These are phyloP conservation scores for Trametes cubensis DNA, from an alignment of 768 basidiomycete genomes.

Conservation along the genomic window DNA sequence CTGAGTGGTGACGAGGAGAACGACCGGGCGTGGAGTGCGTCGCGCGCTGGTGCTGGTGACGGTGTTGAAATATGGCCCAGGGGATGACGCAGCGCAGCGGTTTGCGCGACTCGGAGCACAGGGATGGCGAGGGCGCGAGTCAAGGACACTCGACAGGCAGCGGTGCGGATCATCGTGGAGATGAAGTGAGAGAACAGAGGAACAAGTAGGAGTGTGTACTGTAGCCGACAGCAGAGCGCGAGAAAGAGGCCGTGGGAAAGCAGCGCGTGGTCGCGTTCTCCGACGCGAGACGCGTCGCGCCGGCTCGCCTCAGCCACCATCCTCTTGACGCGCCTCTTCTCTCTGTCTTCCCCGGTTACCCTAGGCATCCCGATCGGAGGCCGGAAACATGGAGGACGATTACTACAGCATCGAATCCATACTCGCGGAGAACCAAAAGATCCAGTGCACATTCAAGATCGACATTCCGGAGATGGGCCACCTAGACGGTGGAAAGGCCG, in stretches of 20 bases:
- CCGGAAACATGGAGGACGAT: conserved; percentile 75
- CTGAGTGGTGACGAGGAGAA: conserved; percentile 18
- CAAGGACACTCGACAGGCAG: conserved; percentile 5
- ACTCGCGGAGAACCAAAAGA: conserved; percentile 90
- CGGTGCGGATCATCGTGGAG: conserved; percentile 14
- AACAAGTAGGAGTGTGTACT: background rate
- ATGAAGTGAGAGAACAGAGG: background rate
- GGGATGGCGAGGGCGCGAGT: conserved; percentile 9
- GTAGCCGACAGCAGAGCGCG: background rate
- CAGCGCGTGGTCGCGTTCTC: conserved; percentile 17
- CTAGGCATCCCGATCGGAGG: background rate
- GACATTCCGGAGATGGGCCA: conserved; percentile 87
- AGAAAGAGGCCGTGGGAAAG: conserved; percentile 19
- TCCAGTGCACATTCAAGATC: conserved; percentile 91
- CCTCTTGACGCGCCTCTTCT: background rate
- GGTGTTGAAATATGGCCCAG: background rate
- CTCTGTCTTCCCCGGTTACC: no score
- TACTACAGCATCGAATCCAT: conserved; percentile 93
- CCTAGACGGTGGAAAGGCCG: conserved; percentile 82
- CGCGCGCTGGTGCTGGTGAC: conserved; percentile 1
- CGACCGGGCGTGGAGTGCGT: conserved; percentile 11
- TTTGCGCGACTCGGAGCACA: conserved; percentile 16
- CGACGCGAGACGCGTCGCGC: conserved; percentile 22
- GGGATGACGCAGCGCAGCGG: conserved; percentile 10
- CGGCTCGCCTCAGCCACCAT: conserved; percentile 19